phyloP scores from a whole-genome alignment of 2,329 filamentous ascomycete species.

The Colletotrichum caudatum region DNA sequence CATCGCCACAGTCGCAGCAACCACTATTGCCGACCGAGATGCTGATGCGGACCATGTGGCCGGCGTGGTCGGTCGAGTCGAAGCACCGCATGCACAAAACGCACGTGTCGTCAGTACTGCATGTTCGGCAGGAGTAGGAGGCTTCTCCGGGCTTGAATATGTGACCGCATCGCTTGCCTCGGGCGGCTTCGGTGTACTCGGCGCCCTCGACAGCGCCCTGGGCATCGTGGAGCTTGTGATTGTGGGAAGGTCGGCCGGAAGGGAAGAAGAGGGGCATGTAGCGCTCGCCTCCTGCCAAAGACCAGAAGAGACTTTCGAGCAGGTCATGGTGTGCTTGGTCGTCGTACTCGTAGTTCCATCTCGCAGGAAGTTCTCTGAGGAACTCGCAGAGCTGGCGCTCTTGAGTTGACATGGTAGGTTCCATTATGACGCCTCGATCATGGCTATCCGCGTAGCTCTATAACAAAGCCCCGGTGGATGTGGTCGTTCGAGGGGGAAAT shows the following conservation, averaged over 20 bases:
- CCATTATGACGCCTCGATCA: constrained; percentile 56
- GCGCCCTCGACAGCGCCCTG: constrained; percentile 94
- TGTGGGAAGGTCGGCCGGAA: constrained; percentile 72
- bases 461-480: neutral
- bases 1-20: constrained; percentile 97
- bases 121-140: constrained; percentile 94
- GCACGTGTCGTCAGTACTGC: constrained; percentile 93
- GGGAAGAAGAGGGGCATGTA: constrained; percentile 87
- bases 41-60: constrained; percentile 89
- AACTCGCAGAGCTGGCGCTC: constrained; percentile 88
- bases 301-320: constrained; percentile 85
- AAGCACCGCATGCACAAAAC: constrained; percentile 95
- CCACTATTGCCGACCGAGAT: constrained; percentile 92
- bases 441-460: constrained; percentile 19
- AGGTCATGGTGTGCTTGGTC: constrained; percentile 78
- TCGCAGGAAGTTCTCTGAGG: constrained; percentile 80
- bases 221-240: constrained; percentile 84
- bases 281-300: constrained; percentile 80
- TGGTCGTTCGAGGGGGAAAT: neutral
- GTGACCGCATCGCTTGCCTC: constrained; percentile 94
- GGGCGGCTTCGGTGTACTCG: constrained; percentile 91
- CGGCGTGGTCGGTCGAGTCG: constrained; percentile 93
- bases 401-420: constrained; percentile 68
- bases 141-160: constrained; percentile 96
- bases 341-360: constrained; percentile 81